A percentile compares a stretch with the other conserved stretches of the same genome.
These are phyloP conservation scores for Trichosporon faecale DNA, from an alignment of 1,284 basidiomycete species.

Conservation along the genomic window DNA sequence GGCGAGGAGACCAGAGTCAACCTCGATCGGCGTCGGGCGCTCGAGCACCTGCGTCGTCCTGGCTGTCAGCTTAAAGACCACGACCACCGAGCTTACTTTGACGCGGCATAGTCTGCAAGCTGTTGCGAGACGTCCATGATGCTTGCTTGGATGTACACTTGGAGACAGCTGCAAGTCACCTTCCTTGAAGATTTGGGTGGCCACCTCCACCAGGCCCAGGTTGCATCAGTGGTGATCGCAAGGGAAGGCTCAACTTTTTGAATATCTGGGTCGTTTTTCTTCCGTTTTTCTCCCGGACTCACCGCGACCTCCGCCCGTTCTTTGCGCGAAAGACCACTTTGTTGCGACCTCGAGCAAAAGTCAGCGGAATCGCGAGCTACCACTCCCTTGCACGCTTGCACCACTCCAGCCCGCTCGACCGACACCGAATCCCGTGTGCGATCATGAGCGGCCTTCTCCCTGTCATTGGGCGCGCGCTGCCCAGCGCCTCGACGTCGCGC, in stretches of 20 bases:
- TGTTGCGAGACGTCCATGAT: conserved; percentile 48
- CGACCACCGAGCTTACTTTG: conserved; percentile 30
- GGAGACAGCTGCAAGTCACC: neutral
- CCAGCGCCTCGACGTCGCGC: conserved; percentile 25
- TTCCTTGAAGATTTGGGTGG: conserved; percentile 9
- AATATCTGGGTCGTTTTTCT: conserved; percentile 19
- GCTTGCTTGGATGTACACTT: neutral
- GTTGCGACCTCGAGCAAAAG: neutral
- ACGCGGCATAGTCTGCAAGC: conserved; percentile 41
- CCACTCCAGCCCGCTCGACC: neutral
- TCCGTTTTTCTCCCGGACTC: conserved; percentile 18
- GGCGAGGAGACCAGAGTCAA: conserved; percentile 78
- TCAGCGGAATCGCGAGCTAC: neutral
- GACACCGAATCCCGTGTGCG: neutral
- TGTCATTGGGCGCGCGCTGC: conserved; percentile 12
- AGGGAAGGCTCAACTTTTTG: conserved; percentile 20
- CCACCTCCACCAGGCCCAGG: conserved; percentile 14
- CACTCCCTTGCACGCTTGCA: neutral
- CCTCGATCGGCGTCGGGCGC: conserved; percentile 73
- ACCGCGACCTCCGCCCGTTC: neutral
- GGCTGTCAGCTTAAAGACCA: neutral
- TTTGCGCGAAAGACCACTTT: neutral
- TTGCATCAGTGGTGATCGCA: neutral
- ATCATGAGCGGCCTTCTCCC: conserved; percentile 23
- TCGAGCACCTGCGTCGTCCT: conserved; percentile 56